phyloP scores from a whole-genome alignment of 1,284 basidiomycete species.

The Heliocybe sulcata region DNA sequence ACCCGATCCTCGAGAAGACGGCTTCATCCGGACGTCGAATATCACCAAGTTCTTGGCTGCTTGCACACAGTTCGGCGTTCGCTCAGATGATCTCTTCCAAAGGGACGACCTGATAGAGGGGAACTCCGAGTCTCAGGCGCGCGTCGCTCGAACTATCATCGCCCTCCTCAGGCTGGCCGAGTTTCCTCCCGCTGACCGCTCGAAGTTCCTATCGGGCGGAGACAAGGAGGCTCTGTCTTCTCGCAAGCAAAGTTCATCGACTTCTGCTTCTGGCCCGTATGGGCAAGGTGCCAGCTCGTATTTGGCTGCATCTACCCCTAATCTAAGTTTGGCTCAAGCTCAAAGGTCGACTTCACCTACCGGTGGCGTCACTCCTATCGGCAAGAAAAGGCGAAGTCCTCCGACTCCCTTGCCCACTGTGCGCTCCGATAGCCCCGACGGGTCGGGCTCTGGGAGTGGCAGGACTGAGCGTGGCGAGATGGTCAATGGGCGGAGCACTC shows the following conservation, averaged over 20 bases:
- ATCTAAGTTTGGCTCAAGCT: conserved; percentile 30
- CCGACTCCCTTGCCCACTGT: conserved; percentile 45
- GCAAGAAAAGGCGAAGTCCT: conserved; percentile 43
- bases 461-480: conserved; percentile 16
- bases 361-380: conserved; percentile 18
- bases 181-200: conserved; percentile 32
- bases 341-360: conserved; percentile 21
- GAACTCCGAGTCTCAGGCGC: conserved; percentile 49
- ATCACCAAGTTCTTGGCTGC: conserved; percentile 69
- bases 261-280: conserved; percentile 18
- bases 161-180: conserved; percentile 59
- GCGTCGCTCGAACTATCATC: conserved; percentile 63
- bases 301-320: conserved; percentile 57
- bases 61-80: conserved; percentile 56
- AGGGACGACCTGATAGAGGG: conserved; percentile 61
- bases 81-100: conserved; percentile 57
- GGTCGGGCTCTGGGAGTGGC: conserved; percentile 16
- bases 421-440: conserved; percentile 41
- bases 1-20: conserved; percentile 63
- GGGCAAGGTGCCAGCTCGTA: conserved; percentile 23
- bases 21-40: conserved; percentile 56
- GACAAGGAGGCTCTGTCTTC: conserved; percentile 9
- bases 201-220: conserved; percentile 35
- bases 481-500: conserved; percentile 14
- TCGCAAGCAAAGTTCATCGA: conserved; percentile 5